A percentile compares a stretch with the other conserved stretches of the same genome.
Conservation (phyloP, 192 early-diverging fungal species). For the Chytriomyces sp. region DNA sequence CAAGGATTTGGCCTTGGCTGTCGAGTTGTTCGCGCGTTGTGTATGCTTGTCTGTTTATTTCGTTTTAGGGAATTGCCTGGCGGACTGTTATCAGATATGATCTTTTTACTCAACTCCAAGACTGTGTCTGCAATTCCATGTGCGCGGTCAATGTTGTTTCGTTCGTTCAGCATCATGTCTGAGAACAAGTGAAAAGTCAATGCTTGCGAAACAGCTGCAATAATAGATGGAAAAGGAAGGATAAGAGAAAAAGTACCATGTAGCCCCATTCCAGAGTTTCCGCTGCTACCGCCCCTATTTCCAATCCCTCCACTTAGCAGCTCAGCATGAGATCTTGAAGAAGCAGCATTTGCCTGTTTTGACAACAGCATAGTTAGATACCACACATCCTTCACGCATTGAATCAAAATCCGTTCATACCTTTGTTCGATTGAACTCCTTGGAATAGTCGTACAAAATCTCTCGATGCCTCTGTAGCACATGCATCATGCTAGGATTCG, state of each 20-base stretch:
- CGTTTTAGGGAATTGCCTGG: neutral
- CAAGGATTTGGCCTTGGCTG: constrained; percentile 64
- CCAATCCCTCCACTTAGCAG: constrained; percentile 50
- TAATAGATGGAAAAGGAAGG: too few relatives aligned
- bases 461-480: constrained; percentile 76
- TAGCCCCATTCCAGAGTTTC: constrained; percentile 33
- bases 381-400: neutral
- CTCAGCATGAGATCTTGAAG: constrained; percentile 72
- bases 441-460: constrained; percentile 77
- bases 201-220: constrained; percentile 41
- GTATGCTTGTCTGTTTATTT: constrained; percentile 71
- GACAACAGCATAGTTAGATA: neutral
- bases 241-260: constrained; percentile 30
- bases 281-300: constrained; percentile 68
- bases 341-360: constrained; percentile 63
- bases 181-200: constrained; percentile 41
- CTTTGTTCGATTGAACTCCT: constrained; percentile 76
- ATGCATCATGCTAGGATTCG: constrained; percentile 70
- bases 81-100: neutral
- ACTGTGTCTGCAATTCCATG: constrained; percentile 79
- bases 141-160: constrained; percentile 70
- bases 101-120: constrained; percentile 67
- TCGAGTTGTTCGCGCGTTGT: constrained; percentile 68
- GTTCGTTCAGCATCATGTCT: constrained; percentile 74
- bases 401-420: constrained; percentile 35